Base-by-base conservation (phyloP, 2,329 filamentous ascomycete genomes). In the Aspergillus carbonarius region DNA sequence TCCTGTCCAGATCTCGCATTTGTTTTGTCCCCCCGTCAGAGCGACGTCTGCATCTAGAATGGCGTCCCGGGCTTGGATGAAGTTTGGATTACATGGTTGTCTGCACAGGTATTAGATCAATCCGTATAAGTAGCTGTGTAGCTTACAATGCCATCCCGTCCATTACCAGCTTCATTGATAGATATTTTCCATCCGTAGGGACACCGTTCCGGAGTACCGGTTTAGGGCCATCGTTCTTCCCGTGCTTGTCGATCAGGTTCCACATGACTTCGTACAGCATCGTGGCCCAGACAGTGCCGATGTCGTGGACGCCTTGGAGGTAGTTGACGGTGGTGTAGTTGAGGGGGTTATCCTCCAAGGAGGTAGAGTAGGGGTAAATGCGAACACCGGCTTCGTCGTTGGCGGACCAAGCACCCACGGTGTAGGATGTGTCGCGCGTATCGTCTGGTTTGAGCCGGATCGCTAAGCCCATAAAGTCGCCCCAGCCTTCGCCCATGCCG, bases 401-500 rank as follows among this genome's bases (percentile, higher is more conserved):
- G 2, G 49, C 20, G 8, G 60, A 47, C 62, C 62, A 64, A 2
- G 53, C 55, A 3, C 60, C 60, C 46, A 64, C 59, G 4, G 58
- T 35, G 34, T 62, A 62, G 23, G 60, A 56, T 1, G 17, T 58
- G 0, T 42, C 27, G 20, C 51, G 60, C 0, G 55, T 60, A 30
- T 63, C 62, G 8, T 30, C 48, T 30, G 62, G 10, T 55, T 63
- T 64, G 5, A 64, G 30, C 3, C 60, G 60, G n/a, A 62, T 59
- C 3, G 58, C 58, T 1, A 56, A 59, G 2, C 55, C 58, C 55
- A 62, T 59, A 37, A 64, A 64, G 37, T 64, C 62, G 27, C 62
- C 44, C 62, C 62, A 64, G 20, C 62, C 62, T 30, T 64, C 62
- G 13, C 62, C 62, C 62, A 64, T 64, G 9, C 62, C 62, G 15